Evolutionary conservation across 768 basidiomycete species (phyloP).

Genomic region (Termitomyces sp.): DNA sequence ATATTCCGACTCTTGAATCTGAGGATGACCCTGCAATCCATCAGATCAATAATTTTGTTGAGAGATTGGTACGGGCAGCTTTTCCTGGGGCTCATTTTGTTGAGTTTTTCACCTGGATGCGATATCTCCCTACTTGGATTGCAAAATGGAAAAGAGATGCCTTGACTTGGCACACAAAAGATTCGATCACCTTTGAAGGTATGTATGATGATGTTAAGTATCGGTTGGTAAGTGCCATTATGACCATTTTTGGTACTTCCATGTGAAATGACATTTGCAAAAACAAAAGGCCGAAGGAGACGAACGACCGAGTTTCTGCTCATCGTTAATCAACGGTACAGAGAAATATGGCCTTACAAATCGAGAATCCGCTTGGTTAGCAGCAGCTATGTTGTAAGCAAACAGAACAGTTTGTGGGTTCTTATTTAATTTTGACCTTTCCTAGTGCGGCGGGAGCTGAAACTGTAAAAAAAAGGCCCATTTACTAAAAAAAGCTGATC

Average conservation of each 20-base stretch:
- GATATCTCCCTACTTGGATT: background rate
- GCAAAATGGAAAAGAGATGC: background rate
- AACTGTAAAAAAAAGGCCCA: background rate
- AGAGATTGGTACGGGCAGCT: conserved; percentile 13
- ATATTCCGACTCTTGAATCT: background rate
- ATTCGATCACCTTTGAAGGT: background rate
- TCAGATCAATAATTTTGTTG: background rate
- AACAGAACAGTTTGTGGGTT: background rate
- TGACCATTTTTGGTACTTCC: background rate
- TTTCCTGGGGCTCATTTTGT: conserved; percentile 9
- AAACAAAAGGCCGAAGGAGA: background rate
- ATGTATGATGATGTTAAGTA: background rate
- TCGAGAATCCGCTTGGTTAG: background rate
- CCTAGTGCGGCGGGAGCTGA: background rate
- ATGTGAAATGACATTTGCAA: too few relatives aligned
- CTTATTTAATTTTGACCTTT: background rate
- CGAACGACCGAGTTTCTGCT: background rate
- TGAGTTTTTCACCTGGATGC: background rate
- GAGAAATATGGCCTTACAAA: background rate
- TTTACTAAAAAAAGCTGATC: too few relatives aligned
- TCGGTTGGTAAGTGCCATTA: background rate
- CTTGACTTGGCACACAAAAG: background rate
- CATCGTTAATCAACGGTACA: background rate
- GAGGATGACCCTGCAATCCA: background rate
- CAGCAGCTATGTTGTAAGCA: background rate